phyloP scores from a whole-genome alignment of 352 stramenopile species.

The Globisporangium irregulare region DNA sequence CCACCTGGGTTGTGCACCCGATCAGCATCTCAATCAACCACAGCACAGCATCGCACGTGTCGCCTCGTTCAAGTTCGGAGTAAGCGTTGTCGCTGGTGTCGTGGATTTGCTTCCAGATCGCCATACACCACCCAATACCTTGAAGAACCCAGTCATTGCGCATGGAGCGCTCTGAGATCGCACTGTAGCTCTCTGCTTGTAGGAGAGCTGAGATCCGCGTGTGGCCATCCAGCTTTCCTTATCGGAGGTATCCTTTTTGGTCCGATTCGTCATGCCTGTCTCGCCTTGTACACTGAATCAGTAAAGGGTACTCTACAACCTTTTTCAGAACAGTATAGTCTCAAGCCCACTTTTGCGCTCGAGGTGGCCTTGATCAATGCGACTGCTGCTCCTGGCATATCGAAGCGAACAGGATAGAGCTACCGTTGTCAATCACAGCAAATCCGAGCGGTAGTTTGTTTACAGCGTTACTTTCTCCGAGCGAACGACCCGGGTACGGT shows the following conservation, averaged over 20 bases:
- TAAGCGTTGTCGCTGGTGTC: background rate
- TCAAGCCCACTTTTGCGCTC: background rate
- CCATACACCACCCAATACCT: background rate
- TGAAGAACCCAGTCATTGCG: background rate
- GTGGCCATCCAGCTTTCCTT: background rate
- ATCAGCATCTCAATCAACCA: background rate
- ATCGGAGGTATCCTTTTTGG: background rate
- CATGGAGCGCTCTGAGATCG: background rate
- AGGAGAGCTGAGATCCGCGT: background rate
- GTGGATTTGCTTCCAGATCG: background rate
- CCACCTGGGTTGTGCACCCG: background rate
- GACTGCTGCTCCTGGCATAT: background rate
- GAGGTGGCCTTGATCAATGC: background rate
- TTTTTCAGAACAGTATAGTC: background rate
- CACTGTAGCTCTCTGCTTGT: background rate
- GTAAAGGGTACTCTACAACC: background rate
- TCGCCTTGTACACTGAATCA: background rate
- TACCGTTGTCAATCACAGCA: too few species aligned
- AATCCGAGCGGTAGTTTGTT: background rate
- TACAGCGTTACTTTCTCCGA: conserved; percentile 35
- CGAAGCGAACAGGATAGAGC: background rate
- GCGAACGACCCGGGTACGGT: conserved; percentile 46
- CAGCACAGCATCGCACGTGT: background rate
- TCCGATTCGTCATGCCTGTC: background rate
- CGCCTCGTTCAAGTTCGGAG: background rate